Evolutionary conservation across 2,329 filamentous ascomycete genomes (phyloP).

Genomic region (Amauroascus verrucosus): DNA sequence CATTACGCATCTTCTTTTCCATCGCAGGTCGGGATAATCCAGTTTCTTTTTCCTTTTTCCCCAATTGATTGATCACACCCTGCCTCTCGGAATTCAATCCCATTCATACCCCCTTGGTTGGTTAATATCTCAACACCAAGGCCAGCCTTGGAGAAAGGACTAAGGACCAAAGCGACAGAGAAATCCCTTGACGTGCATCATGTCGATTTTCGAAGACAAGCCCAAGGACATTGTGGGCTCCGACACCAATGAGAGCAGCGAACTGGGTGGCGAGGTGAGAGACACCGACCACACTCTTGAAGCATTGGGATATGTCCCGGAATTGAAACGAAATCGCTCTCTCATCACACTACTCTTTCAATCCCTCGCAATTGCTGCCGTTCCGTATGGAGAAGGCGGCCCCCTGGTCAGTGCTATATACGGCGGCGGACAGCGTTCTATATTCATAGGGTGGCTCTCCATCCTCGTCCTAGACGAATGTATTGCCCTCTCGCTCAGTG

Average conservation of each 20-base stretch:
- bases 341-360: constrained; percentile 53
- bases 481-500: constrained; percentile 42
- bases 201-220: constrained; percentile 8
- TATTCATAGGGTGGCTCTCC: constrained; percentile 49
- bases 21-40: not conserved
- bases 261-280: constrained; percentile 1
- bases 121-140: not conserved
- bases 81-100: not conserved
- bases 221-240: not conserved
- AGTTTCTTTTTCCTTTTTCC: not conserved
- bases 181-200: not conserved
- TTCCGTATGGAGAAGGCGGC: constrained; percentile 44
- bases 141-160: not conserved
- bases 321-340: constrained; percentile 49
- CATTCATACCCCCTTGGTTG: too few species aligned
- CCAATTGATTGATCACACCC: not conserved
- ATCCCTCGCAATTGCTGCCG: constrained; percentile 50
- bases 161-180: not conserved
- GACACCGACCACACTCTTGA: constrained; percentile 7
- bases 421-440: constrained; percentile 43
- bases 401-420: constrained; percentile 36
- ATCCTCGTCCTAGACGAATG: constrained; percentile 46
- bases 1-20: not conserved
- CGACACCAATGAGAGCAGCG: constrained; percentile 3
- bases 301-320: constrained; percentile 47